Base-by-base conservation (phyloP, 208 protist genomes). In the Acanthamoeba comandoni region DNA sequence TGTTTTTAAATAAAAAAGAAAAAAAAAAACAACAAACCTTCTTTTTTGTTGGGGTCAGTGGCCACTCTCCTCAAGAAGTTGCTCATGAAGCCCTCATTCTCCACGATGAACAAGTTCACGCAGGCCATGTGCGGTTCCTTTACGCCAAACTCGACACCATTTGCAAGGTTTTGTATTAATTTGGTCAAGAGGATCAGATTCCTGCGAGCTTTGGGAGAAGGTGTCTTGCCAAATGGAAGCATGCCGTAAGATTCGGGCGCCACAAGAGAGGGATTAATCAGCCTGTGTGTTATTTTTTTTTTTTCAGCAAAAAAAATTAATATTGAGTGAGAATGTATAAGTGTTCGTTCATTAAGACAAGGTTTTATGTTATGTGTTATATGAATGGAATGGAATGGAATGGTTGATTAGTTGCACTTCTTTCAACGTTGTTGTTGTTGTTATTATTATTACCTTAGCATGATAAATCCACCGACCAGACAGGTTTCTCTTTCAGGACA, bases 111-210 rank as follows among this genome's bases (percentile, higher is more conserved):
- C 35, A 26, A 84, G 9, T 84, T 84, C n/a, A 84, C 73, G n/a
- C 35, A 60, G 19, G 43, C 48, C 73, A 84, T 84, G 73, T 84
- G 51, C 17, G 73, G 73, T 31, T 84, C 73, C 49, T 84, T 84
- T 13, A 84, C 73, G 12, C 73, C 73, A 58, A 84, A 84, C 19
- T 52, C 73, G 73, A 84, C 9, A 26, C 26, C 49, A 52, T 84
- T 84, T 19, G 73, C 53, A n/a, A 84, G 73, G 26, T 84, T 84
- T 52, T 84, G 73, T 13, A 84, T 26, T 13, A 84, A 52, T 31
- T 84, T 84, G 17, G 73, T 60, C 49, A 84, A 22, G 22, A 84
- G 53, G 73, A 84, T 84, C 49, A 84, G 73, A 26, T 84, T 84
- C 9, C 73, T 60, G 49, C 73, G 24, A 52, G 73, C 35, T 26